phyloP scores from a whole-genome alignment of 2,329 filamentous ascomycete genomes.

The Colletotrichum chrysophilum region DNA sequence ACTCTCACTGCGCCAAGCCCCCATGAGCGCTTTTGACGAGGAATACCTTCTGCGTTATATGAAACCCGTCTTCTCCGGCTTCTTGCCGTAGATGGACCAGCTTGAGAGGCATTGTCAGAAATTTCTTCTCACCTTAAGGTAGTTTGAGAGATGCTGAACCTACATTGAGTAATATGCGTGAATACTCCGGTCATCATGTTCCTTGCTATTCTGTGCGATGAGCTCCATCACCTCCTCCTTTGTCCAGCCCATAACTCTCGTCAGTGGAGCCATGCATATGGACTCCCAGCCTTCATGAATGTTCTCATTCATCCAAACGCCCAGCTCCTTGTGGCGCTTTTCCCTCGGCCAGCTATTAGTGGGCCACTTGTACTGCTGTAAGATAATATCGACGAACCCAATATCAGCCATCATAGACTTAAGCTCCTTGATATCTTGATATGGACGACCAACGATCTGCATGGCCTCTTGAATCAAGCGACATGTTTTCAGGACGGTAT shows the following conservation, averaged over 20 bases:
- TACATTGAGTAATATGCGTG: background rate
- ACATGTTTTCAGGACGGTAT: constrained; percentile 29
- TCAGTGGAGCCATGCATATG: background rate
- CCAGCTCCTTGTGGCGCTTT: background rate
- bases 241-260: background rate
- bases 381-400: background rate
- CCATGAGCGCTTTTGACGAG: too few relatives aligned
- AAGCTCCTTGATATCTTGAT: background rate
- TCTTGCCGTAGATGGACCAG: background rate
- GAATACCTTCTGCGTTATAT: too few relatives aligned
- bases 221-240: background rate
- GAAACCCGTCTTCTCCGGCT: background rate
- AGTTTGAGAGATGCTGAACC: too few relatives aligned
- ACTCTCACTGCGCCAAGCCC: too few relatives aligned
- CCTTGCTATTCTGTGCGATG: background rate
- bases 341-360: background rate
- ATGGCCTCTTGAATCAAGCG: constrained; percentile 25
- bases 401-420: background rate
- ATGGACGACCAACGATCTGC: background rate
- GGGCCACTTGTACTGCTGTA: background rate
- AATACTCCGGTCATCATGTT: background rate
- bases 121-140: too few relatives aligned
- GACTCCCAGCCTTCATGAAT: background rate
- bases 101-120: background rate
- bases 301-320: background rate